Conservation (phyloP, 768 basidiomycete genomes). For the Boletus edulis region DNA sequence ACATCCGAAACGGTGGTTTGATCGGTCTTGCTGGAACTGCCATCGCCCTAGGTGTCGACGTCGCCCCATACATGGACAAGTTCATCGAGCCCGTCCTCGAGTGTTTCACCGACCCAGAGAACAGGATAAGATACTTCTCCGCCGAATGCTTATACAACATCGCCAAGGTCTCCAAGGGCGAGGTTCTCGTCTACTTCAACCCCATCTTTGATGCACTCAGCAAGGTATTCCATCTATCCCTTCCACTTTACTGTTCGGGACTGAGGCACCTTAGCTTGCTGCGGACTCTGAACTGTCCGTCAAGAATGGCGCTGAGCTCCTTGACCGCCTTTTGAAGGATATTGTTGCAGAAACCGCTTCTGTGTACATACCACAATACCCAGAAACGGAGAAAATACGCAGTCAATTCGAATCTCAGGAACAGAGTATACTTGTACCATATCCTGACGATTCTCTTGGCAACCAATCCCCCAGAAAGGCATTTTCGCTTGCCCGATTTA, state of each 20-base stretch:
- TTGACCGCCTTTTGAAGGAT: constrained; percentile 96
- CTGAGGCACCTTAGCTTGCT: constrained; percentile 62
- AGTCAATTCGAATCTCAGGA: constrained; percentile 40
- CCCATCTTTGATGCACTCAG: constrained; percentile 97
- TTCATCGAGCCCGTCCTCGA: constrained; percentile 86
- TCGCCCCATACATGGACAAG: constrained; percentile 91
- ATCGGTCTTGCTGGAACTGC: constrained; percentile 96
- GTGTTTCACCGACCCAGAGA: constrained; percentile 93
- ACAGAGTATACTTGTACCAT: constrained; percentile 60
- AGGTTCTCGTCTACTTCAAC: constrained; percentile 95
- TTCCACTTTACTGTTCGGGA: constrained; percentile 2
- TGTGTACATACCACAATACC: constrained; percentile 86
- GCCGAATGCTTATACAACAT: constrained; percentile 99
- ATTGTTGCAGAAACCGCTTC: constrained; percentile 97
- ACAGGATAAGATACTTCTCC: constrained; percentile 94
- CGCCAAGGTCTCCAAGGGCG: constrained; percentile 95
- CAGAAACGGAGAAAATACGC: constrained; percentile 71
- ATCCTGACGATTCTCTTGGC: constrained; percentile 47
- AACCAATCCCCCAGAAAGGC: constrained; percentile 58
- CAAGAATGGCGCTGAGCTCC: constrained; percentile 95
- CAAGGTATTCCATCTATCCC: constrained; percentile 58
- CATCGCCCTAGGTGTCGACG: constrained; percentile 93
- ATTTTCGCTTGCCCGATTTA: constrained; percentile 92
- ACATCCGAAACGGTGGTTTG: constrained; percentile 90
- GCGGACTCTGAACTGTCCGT: constrained; percentile 95